A percentile compares a stretch with the other conserved stretches of the same genome.
Evolutionary conservation across 441 rosid species (phyloP).

Genomic region (Pelargonium australe): DNA sequence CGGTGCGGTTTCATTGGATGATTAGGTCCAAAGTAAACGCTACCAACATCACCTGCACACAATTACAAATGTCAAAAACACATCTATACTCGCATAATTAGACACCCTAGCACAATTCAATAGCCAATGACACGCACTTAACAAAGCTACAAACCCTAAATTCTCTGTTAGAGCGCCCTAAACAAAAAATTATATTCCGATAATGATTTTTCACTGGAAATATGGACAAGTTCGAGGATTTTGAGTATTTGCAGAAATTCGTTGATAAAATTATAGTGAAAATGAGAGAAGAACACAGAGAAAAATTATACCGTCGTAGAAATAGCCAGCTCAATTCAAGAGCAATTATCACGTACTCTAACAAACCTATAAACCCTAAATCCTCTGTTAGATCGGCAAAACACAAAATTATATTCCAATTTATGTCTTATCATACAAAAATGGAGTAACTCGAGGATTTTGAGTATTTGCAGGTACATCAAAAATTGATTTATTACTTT

Average conservation of each 20-base stretch:
- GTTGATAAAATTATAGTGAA: background rate
- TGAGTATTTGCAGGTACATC: background rate
- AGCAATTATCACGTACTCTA: background rate
- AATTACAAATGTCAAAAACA: conserved; percentile 3
- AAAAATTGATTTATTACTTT: background rate
- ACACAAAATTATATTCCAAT: background rate
- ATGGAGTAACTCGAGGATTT: background rate
- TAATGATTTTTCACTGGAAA: background rate
- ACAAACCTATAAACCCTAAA: conserved; percentile 5
- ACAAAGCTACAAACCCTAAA: background rate
- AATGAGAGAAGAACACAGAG: background rate
- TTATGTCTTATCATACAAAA: too few relatives aligned
- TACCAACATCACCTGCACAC: conserved; percentile 83
- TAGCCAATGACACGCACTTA: background rate
- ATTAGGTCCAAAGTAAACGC: conserved; percentile 90
- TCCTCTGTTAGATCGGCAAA: background rate
- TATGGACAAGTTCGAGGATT: background rate
- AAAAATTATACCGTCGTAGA: background rate
- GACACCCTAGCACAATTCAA: background rate
- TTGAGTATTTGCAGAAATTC: background rate
- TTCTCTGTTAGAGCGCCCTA: background rate
- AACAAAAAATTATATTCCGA: too few relatives aligned
- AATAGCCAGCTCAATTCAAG: background rate
- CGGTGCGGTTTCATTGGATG: conserved; percentile 99
- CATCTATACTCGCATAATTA: background rate